These are phyloP conservation scores for Pseudocercospora fijiensis DNA, from an alignment of 2,329 filamentous ascomycete species.

Conservation along the genomic window DNA sequence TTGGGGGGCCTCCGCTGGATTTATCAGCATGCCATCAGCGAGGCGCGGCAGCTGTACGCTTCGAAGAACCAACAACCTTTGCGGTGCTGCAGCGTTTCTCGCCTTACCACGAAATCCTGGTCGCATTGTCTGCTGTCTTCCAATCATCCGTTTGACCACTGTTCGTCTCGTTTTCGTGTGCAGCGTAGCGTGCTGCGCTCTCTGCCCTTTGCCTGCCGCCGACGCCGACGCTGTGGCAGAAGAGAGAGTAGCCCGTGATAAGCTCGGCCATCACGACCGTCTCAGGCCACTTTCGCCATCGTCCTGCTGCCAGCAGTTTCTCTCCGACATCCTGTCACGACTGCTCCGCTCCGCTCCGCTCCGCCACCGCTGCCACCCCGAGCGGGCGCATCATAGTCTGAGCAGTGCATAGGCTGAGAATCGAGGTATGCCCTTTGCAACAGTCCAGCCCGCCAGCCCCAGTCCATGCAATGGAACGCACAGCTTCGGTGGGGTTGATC, in stretches of 20 bases:
- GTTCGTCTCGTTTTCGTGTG: slow-evolving; percentile 1
- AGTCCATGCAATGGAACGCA: not conserved
- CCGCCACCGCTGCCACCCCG: not conserved
- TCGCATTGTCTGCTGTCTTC: not conserved
- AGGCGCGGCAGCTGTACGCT: too few species aligned
- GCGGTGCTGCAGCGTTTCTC: not conserved
- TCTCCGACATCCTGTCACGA: not conserved
- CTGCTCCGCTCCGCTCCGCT: not conserved
- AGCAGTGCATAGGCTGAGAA: slow-evolving; percentile 1
- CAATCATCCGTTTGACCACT: not conserved
- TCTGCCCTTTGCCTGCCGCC: not conserved
- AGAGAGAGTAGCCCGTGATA: too few species aligned
- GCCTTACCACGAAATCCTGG: not conserved
- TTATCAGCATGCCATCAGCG: not conserved
- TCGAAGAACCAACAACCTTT: not conserved
- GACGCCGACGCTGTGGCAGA: not conserved
- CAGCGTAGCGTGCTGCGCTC: not conserved
- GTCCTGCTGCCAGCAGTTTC: not conserved
- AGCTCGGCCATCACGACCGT: not conserved
- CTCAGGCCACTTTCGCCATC: slow-evolving; percentile 5
- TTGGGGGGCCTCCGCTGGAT: not conserved
- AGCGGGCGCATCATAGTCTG: not conserved
- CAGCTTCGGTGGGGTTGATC: slow-evolving; percentile 3
- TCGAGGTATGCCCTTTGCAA: not conserved
- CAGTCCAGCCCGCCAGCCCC: not conserved